These are phyloP conservation scores for Arachnomyces sp. DNA, from an alignment of 2,329 filamentous ascomycete genomes.

Conservation along the genomic window DNA sequence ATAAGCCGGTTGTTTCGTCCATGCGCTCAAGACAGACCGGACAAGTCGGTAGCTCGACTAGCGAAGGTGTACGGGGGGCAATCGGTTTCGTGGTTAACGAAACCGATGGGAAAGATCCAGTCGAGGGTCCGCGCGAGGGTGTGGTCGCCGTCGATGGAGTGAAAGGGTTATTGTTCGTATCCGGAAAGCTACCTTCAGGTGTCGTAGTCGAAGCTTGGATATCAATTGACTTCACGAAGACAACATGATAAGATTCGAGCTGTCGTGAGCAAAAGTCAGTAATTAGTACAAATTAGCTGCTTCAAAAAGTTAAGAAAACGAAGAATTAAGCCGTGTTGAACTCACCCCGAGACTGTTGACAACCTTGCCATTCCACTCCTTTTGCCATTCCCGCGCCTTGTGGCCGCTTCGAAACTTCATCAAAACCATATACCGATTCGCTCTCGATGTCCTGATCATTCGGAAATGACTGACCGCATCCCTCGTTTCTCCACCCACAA, in stretches of 20 bases:
- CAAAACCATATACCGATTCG: conserved; percentile 89
- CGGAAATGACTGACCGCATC: conserved; percentile 86
- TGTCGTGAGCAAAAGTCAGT: conserved; percentile 27
- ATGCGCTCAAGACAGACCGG: conserved; percentile 95
- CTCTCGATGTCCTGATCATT: conserved; percentile 81
- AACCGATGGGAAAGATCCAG: conserved; percentile 29
- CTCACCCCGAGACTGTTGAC: conserved; percentile 85
- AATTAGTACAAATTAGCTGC: not conserved
- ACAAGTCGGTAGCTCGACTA: conserved; percentile 89
- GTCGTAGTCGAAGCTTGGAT: conserved; percentile 44
- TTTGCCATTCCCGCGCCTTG: conserved; percentile 71
- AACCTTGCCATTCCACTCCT: conserved; percentile 82
- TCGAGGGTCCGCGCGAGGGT: conserved; percentile 21
- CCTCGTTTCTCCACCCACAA: conserved; percentile 80
- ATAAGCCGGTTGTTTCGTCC: conserved; percentile 91
- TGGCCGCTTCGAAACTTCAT: conserved; percentile 80
- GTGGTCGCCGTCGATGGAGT: conserved; percentile 40
- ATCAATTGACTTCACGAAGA: conserved; percentile 87
- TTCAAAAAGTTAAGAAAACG: conserved; percentile 3
- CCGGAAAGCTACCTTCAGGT: conserved; percentile 46
- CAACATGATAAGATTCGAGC: conserved; percentile 91
- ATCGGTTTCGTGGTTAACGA: conserved; percentile 54
- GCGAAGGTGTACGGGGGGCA: conserved; percentile 70
- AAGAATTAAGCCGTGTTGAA: conserved; percentile 13
- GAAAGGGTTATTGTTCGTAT: conserved; percentile 58